These are phyloP conservation scores for Cicer pinnatifidum DNA, from an alignment of 306 rosid species.

Conservation along the genomic window DNA sequence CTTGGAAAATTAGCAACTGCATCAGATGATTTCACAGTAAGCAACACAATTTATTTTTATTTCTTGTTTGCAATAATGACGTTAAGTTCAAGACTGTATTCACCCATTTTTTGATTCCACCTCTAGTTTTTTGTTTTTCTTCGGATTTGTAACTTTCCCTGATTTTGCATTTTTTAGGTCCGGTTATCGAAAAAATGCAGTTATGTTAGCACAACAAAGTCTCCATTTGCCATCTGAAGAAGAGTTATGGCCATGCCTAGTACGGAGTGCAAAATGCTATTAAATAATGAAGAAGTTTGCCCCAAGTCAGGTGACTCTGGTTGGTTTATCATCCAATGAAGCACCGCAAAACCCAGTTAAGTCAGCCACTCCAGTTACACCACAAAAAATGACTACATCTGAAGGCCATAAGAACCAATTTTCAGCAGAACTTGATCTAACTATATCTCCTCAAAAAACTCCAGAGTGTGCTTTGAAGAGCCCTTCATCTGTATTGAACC, in stretches of 20 bases:
- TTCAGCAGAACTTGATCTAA: constrained; percentile 45
- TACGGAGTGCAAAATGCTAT: constrained; percentile 56
- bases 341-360: constrained; percentile 19
- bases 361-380: constrained; percentile 47
- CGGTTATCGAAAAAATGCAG: constrained; percentile 68
- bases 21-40: constrained; percentile 90
- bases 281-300: constrained; percentile 47
- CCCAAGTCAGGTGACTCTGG: constrained; percentile 38
- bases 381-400: constrained; percentile 60
- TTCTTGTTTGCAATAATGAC: neutral
- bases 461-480: constrained; percentile 78
- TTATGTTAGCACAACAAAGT: constrained; percentile 42
- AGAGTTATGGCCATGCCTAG: constrained; percentile 83
- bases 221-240: constrained; percentile 65
- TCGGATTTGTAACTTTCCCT: constrained; percentile 5
- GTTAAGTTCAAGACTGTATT: neutral
- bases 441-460: constrained; percentile 59
- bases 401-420: constrained; percentile 55
- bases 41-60: constrained; percentile 10
- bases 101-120: neutral
- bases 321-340: constrained; percentile 37
- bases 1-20: constrained; percentile 81
- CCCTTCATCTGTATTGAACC: constrained; percentile 90
- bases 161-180: constrained; percentile 55
- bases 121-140: constrained; percentile 11